Conservation (phyloP, 73 alveolate genomes). For the Paramecium primaurelia region DNA sequence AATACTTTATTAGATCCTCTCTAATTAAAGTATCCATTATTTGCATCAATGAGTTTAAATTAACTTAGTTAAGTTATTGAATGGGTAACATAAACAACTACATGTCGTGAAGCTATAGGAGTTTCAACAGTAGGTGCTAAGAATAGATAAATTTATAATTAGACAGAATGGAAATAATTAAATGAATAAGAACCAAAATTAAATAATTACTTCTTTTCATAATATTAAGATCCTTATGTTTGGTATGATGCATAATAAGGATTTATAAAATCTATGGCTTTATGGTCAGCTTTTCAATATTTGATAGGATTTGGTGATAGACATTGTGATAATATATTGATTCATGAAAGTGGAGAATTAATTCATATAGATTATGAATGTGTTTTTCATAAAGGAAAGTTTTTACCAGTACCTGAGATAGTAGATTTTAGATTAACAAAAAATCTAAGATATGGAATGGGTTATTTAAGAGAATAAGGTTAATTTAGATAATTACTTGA, state of each 20-base stretch:
- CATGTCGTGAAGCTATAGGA: conserved; percentile 59
- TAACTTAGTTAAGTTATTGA: conserved; percentile 74
- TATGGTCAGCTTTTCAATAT: conserved; percentile 92
- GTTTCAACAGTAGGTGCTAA: background rate
- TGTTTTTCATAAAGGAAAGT: conserved; percentile 90
- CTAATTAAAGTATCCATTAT: conserved; percentile 53
- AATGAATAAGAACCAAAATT: conserved; percentile 76
- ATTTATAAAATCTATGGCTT: conserved; percentile 88
- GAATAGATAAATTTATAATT: conserved; percentile 61
- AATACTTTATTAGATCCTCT: conserved; percentile 73
- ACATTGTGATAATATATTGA: conserved; percentile 92
- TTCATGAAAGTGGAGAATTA: conserved; percentile 83
- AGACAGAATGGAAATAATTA: conserved; percentile 67
- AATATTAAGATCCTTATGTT: conserved; percentile 78
- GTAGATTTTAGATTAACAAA: conserved; percentile 94
- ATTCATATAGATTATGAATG: conserved; percentile 96
- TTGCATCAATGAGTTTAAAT: conserved; percentile 69
- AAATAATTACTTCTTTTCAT: conserved; percentile 70
- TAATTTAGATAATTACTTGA: conserved; percentile 67
- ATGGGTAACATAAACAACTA: conserved; percentile 77
- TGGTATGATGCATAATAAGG: conserved; percentile 85
- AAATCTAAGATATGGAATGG: conserved; percentile 89
- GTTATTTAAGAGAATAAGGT: conserved; percentile 90
- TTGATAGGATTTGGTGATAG: conserved; percentile 97
- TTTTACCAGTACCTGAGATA: conserved; percentile 93